Evolutionary conservation across 208 protist species (phyloP), one percentile per base, ranked within the genome.

Genomic region (Balamuthia mandrillaris): DNA sequence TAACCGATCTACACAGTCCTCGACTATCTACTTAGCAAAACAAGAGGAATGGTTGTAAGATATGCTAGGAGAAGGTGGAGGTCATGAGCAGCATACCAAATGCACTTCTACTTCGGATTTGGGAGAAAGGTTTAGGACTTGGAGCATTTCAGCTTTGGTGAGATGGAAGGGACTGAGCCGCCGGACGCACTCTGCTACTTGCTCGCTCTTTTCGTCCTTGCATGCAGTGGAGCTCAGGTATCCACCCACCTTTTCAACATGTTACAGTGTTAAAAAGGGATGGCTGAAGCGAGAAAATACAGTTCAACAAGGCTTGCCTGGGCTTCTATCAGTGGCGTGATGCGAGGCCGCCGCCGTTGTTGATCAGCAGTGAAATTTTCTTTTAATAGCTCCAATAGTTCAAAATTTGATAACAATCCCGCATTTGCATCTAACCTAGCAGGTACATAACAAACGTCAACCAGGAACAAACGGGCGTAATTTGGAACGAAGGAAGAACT

Each of bases 101-200:
- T 75, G 65, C 39, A 75, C 41, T 44, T 75, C 65, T 44, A 75
- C 65, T 33, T 75, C 65, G 39, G 39, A 54, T 6, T 37, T 75
- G 65, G 65, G 65, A 31, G 41, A 75, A 12, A 37, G 65, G 41
- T 75, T 75, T 37, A 75, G 37, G 14, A 75, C 52, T 29, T 75
- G 65, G 41, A 52, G 12, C 33, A 75, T 27, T 18, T 75, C 65
- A 44, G 65, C 65, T 33, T 51, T 75, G 42, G 65, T 75, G 39
- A 75, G 65, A 2, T 16, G 21, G 9, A 41, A 75, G 41, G 12
- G 27, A 12, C 29, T 7, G 14, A 75, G 41, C 3, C 37, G 65
- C 65, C 7, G 27, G 1, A 75, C 21, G 24, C 45, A 75, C 41
- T 75, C 41, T 24, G 16, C 16, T 24, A 54, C 18, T 24, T 18